Evolutionary conservation across 1,139 yeast genomes (phyloP).

Genomic region (Kurtzmaniella natalensis): DNA sequence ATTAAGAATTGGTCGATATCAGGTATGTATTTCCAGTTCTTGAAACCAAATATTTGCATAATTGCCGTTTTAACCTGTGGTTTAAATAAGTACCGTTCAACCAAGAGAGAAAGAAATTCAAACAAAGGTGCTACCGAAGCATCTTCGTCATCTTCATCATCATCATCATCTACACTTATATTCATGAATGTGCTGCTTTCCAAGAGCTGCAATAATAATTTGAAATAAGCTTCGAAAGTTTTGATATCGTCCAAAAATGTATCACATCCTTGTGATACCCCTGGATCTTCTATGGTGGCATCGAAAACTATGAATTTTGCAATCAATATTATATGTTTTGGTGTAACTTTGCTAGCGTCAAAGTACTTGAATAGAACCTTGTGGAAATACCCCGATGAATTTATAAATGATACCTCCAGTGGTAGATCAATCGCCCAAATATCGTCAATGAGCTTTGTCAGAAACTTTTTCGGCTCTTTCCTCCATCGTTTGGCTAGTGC

Average conservation of each 20-base stretch:
- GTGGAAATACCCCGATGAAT: constrained; percentile 19
- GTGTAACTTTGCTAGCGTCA: constrained; percentile 23
- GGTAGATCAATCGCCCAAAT: constrained; percentile 15
- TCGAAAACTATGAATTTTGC: constrained; percentile 15
- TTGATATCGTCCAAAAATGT: neutral
- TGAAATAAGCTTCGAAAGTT: neutral
- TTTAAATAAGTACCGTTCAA: neutral
- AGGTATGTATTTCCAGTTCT: neutral
- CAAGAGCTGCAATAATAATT: neutral
- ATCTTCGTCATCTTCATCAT: no score
- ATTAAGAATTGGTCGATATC: neutral
- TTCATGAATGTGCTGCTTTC: neutral
- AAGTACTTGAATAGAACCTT: constrained; percentile 38
- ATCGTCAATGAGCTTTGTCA: constrained; percentile 16
- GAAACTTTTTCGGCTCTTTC: constrained; percentile 14
- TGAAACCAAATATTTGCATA: neutral
- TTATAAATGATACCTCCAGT: constrained; percentile 11
- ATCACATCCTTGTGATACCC: constrained; percentile 1
- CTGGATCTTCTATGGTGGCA: constrained; percentile 9
- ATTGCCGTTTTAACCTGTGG: neutral
- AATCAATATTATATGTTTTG: constrained; percentile 35
- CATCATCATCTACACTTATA: neutral
- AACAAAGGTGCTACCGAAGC: neutral
- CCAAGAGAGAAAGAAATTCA: neutral
- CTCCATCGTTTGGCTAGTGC: constrained; percentile 15